phyloP scores from a whole-genome alignment of 257 asterid genomes.

The Paulownia fortunei region DNA sequence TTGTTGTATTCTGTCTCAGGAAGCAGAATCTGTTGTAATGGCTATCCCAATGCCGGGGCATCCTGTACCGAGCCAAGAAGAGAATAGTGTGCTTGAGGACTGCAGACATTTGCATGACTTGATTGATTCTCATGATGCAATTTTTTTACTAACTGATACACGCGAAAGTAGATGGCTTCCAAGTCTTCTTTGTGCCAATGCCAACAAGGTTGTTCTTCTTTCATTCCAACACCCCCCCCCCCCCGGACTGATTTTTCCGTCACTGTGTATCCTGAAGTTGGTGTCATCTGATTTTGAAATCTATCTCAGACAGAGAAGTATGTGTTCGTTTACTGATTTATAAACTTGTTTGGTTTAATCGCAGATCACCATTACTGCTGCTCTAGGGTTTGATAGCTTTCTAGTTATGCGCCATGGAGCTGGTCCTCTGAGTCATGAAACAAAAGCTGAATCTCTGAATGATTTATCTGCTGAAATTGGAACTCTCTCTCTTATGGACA shows the following conservation, averaged over 20 bases:
- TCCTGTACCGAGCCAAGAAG: conserved; percentile 74
- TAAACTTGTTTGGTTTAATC: conserved; percentile 29
- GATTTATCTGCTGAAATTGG: conserved; percentile 50
- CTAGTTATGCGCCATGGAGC: conserved; percentile 98
- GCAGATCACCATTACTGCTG: conserved; percentile 87
- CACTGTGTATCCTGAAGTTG: background rate
- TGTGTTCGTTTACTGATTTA: conserved; percentile 7
- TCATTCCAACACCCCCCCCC: background rate
- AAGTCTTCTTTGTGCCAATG: conserved; percentile 80
- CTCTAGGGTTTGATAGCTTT: conserved; percentile 96
- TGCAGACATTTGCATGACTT: conserved; percentile 66
- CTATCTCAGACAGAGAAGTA: background rate
- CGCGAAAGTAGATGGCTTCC: conserved; percentile 99
- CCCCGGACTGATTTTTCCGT: conserved; percentile 4
- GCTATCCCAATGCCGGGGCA: conserved; percentile 99
- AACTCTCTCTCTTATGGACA: conserved; percentile 41
- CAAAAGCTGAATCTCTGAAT: conserved; percentile 40
- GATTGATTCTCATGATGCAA: conserved; percentile 80
- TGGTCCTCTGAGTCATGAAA: conserved; percentile 60
- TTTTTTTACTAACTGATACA: conserved; percentile 91
- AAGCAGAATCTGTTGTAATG: conserved; percentile 84
- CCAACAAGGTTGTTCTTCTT: conserved; percentile 70
- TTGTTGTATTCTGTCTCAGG: conserved; percentile 46
- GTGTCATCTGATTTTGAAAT: conserved; percentile 14
- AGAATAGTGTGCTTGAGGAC: conserved; percentile 70